These are phyloP conservation scores for Dendrobium nobile DNA, from an alignment of 106 monocot genomes.

Conservation along the genomic window DNA sequence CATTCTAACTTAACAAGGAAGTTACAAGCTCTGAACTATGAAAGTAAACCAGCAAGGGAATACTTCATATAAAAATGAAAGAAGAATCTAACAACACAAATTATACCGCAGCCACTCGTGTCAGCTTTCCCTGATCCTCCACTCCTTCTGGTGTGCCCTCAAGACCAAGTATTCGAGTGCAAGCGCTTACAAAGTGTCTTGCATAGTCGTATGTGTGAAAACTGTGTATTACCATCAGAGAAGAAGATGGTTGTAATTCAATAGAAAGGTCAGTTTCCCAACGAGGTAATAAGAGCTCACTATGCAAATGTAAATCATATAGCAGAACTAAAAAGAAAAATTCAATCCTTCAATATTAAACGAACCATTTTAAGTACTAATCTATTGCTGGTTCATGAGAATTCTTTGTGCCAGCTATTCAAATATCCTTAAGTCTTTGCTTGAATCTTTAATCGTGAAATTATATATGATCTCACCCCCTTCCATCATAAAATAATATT, in stretches of 20 bases:
- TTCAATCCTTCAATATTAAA: not conserved
- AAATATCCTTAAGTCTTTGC: not conserved
- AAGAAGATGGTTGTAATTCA: slow-evolving; percentile 2
- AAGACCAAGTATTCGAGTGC: slow-evolving; percentile 92
- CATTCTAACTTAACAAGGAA: not conserved
- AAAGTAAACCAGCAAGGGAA: not conserved
- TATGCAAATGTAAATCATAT: not conserved
- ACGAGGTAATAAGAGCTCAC: not conserved
- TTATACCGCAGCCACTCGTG: slow-evolving; percentile 87
- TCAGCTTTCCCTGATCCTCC: slow-evolving; percentile 94
- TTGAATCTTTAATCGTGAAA: too few relatives aligned
- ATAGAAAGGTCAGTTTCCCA: not conserved
- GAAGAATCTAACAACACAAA: not conserved
- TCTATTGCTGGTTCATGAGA: too few relatives aligned
- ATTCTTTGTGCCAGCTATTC: not conserved
- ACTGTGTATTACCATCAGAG: slow-evolving; percentile 27
- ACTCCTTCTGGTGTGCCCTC: slow-evolving; percentile 99
- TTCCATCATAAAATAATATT: too few relatives aligned
- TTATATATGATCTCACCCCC: too few relatives aligned
- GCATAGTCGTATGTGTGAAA: slow-evolving; percentile 99
- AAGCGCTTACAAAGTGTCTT: slow-evolving; percentile 98
- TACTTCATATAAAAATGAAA: not conserved
- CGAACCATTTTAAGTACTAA: too few relatives aligned
- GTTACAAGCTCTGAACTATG: not conserved
- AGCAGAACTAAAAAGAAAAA: not conserved